Evolutionary conservation across 140 eudicot genomes (phyloP).

Genomic region (Cichorium intybus): DNA sequence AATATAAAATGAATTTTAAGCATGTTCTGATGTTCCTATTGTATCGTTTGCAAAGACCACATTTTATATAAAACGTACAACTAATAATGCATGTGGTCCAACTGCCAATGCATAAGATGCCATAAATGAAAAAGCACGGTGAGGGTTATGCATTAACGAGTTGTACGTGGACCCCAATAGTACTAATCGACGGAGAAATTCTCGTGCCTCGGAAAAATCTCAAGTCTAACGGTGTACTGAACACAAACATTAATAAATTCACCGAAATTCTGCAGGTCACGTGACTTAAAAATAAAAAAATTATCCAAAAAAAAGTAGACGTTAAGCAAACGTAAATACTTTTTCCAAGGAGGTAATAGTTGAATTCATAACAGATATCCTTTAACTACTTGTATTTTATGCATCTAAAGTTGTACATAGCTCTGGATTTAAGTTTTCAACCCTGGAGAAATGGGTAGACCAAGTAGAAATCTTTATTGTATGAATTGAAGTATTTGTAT

Average conservation of each 20-base stretch:
- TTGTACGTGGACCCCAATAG: conserved; percentile 20
- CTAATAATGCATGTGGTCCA: neutral
- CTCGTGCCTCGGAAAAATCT: conserved; percentile 35
- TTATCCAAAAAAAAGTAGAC: conserved; percentile 29
- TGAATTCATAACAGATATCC: neutral
- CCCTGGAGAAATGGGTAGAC: conserved; percentile 2
- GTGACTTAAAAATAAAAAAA: conserved; percentile 20
- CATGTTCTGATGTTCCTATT: too few relatives aligned
- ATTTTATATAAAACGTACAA: neutral
- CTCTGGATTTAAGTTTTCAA: neutral
- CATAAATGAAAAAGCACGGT: neutral
- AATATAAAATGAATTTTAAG: too few relatives aligned
- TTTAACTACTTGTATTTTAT: neutral
- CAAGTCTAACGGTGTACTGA: conserved; percentile 34
- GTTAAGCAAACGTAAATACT: conserved; percentile 26
- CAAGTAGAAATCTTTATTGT: conserved; percentile 4
- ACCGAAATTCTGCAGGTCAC: conserved; percentile 36
- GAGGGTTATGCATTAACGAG: neutral
- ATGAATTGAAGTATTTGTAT: conserved; percentile 1
- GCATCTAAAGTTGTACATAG: neutral
- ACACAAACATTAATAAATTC: conserved; percentile 31
- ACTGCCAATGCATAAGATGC: neutral
- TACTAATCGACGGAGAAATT: conserved; percentile 14
- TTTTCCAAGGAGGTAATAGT: neutral
- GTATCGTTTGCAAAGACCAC: too few relatives aligned